Conservation (phyloP, 495 filamentous ascomycete species). For the Podospora anserina region DNA sequence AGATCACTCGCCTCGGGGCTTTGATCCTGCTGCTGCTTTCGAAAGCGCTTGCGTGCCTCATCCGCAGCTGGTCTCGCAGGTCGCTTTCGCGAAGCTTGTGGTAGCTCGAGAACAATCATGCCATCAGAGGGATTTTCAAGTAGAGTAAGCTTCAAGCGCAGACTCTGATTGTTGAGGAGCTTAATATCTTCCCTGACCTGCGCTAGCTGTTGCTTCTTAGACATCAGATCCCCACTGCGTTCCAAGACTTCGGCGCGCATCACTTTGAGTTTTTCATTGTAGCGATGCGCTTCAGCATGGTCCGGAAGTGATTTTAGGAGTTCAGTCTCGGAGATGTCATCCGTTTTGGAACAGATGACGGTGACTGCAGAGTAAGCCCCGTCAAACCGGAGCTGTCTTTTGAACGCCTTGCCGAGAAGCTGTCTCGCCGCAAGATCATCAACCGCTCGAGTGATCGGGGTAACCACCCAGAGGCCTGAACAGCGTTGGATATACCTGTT, state of each 20-base stretch:
- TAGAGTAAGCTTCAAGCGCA: too few relatives aligned
- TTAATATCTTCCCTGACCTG: too few relatives aligned
- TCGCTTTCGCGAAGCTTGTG: too few relatives aligned
- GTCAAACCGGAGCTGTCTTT: constrained; percentile 63
- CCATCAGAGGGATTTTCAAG: too few relatives aligned
- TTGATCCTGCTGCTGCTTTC: too few relatives aligned
- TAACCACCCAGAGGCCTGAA: constrained; percentile 58
- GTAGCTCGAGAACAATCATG: too few relatives aligned
- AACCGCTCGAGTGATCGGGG: constrained; percentile 62
- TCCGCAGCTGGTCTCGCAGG: too few relatives aligned
- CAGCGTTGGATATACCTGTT: constrained; percentile 59
- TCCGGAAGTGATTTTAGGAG: constrained; percentile 31
- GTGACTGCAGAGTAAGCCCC: constrained; percentile 54
- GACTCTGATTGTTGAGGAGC: too few relatives aligned
- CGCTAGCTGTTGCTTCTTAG: too few relatives aligned
- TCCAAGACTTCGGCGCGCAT: constrained; percentile 27
- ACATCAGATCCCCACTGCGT: constrained; percentile 26
- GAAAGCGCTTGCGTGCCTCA: too few relatives aligned
- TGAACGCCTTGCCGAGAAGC: constrained; percentile 60
- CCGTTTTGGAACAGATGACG: constrained; percentile 68
- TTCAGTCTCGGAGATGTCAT: constrained; percentile 54
- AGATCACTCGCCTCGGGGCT: too few relatives aligned
- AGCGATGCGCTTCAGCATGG: constrained; percentile 38
- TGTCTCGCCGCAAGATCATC: constrained; percentile 63
- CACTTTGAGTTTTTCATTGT: constrained; percentile 5